Evolutionary conservation across 257 asterid species (phyloP).

Genomic region (Ilex asprella): DNA sequence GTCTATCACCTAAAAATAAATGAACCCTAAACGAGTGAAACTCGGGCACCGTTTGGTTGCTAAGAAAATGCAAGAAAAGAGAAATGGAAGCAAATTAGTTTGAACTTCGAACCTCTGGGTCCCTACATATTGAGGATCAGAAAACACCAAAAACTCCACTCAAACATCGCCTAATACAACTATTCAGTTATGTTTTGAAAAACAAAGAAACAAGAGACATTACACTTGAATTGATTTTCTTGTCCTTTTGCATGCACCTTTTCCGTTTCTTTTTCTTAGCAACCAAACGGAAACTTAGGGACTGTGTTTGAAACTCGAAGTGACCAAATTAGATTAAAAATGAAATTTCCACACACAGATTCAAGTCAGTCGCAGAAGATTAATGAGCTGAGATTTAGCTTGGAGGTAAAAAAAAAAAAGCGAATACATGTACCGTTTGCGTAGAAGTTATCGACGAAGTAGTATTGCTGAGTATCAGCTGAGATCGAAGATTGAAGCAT

Average conservation of each 20-base stretch:
- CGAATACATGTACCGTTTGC: neutral
- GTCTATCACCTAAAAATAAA: too few relatives aligned
- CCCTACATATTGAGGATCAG: neutral
- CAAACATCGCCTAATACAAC: neutral
- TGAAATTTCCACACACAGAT: neutral
- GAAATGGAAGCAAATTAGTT: too few relatives aligned
- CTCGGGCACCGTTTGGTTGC: neutral
- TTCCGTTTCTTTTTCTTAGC: neutral
- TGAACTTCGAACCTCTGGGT: neutral
- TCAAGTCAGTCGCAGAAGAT: neutral
- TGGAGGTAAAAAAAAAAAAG: too few relatives aligned
- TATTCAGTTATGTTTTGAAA: neutral
- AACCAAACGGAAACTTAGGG: neutral
- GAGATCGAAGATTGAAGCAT: slow-evolving; percentile 1
- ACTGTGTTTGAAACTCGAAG: too few relatives aligned
- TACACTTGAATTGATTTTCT: neutral
- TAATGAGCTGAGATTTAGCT: neutral
- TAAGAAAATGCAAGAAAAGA: neutral
- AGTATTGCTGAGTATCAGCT: neutral
- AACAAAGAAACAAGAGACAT: neutral
- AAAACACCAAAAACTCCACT: neutral
- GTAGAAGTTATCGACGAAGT: slow-evolving; percentile 2
- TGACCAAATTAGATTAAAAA: neutral
- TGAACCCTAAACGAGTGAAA: neutral
- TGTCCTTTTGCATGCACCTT: too few relatives aligned